phyloP scores from a whole-genome alignment of 495 filamentous ascomycete species.

The Chaetomidium leptoderma region DNA sequence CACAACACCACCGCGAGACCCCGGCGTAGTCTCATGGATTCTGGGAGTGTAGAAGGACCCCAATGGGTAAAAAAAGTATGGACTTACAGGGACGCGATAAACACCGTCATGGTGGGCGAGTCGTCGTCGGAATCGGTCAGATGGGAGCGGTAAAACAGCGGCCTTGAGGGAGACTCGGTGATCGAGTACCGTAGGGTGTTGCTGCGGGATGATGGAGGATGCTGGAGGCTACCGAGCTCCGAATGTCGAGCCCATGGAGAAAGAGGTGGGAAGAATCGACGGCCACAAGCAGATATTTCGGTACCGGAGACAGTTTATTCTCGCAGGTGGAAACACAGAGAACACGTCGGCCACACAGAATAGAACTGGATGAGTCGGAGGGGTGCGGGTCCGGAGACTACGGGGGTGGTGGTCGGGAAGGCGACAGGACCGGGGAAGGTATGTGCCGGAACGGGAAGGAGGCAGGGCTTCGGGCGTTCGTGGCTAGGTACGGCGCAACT shows the following conservation, averaged over 20 bases:
- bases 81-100: constrained; percentile 78
- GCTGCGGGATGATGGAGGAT: not conserved
- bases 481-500: not conserved
- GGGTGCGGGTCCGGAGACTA: not conserved
- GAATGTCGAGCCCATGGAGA: constrained; percentile 13
- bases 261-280: not conserved
- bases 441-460: not conserved
- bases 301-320: not conserved
- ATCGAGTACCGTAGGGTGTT: not conserved
- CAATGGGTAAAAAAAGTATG: constrained; percentile 6
- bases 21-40: too few species aligned
- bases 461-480: not conserved
- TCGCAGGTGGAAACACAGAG: not conserved
- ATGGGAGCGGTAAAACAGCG: not conserved
- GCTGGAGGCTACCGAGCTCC: constrained; percentile 13
- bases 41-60: too few species aligned
- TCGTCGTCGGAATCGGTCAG: not conserved
- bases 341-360: not conserved
- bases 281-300: not conserved
- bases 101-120: constrained; percentile 65
- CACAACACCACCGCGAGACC: not conserved
- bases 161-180: not conserved
- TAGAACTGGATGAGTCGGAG: not conserved
- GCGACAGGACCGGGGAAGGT: not conserved
- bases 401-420: not conserved